Base-by-base conservation (phyloP, 169 alveolate species). In the Ophryocystis elektroscirrha region DNA sequence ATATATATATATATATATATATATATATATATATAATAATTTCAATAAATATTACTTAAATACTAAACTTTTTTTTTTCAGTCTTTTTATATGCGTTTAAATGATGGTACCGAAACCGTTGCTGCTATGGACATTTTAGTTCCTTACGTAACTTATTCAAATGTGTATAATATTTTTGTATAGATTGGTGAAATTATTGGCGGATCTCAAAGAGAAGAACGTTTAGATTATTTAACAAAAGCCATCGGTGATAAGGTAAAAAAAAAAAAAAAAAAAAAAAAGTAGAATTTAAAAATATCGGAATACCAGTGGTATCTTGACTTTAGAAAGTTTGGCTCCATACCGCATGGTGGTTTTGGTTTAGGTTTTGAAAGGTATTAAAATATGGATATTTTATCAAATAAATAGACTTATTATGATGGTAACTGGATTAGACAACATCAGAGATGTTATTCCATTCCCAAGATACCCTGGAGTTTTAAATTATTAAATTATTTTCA, bases 381-480 rank as follows among this genome's bases (percentile, higher is more conserved):
- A 38, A 83, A 85, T 94, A 73, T 89, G 80, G 88, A 26, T 6
- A 26, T 26, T 12, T 6, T 39, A 26, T 3, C 29, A 6, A 12
- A 3, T 26, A 39, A 96, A 87, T 71, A 71, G 98, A 48, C 69
- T 93, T 15, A 79, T 87, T 44, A 87, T 90, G 96, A 73, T 91
- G 78, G 88, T 83, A n/a, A 89, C 99, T 15, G 98, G 98, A 23
- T 83, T 87, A 18, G 93, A 87, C 36, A 94, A 94, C 80, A 91
- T 94, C 50, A 78, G 96, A 69, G 99, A 94, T 69, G 96, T 86
- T 23, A 91, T 94, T 47, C 98, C 98, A 1, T 94, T 80, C 84
- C 98, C 99, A 20, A 75, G 99, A 70, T 67, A 52, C 37, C 67
- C 76, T 0, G 73, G 73, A 1, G 66, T 39, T 37, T 63, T 61